These are phyloP conservation scores for Arabis hirsuta DNA, from an alignment of 345 rosid genomes.

Conservation along the genomic window DNA sequence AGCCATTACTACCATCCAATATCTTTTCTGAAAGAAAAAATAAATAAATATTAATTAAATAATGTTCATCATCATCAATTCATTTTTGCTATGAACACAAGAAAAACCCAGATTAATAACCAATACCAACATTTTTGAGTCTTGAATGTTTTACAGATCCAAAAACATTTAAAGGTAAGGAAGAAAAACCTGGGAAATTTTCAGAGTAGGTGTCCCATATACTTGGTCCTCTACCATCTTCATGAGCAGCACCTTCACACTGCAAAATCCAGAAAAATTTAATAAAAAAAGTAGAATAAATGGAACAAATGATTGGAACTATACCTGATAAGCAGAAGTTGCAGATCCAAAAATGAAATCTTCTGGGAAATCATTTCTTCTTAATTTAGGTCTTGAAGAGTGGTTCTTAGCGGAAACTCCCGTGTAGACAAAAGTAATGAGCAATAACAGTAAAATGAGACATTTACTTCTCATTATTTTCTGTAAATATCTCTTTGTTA, in stretches of 20 bases:
- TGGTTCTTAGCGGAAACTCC: conserved; percentile 28
- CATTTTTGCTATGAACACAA: conserved; percentile 11
- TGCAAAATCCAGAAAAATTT: not conserved
- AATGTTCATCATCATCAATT: conserved; percentile 17
- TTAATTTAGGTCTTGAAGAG: conserved; percentile 33
- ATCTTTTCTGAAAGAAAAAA: conserved; percentile 39
- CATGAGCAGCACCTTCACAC: conserved; percentile 56
- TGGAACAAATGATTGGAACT: not conserved
- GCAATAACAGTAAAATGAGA: conserved; percentile 13
- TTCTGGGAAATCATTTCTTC: conserved; percentile 41
- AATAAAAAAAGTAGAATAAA: too few species aligned
- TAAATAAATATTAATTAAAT: not conserved
- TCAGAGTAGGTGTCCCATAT: conserved; percentile 49
- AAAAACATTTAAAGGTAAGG: not conserved
- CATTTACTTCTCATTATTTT: conserved; percentile 27
- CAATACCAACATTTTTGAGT: not conserved
- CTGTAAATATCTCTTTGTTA: not conserved
- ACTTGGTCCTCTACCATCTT: conserved; percentile 56
- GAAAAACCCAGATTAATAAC: conserved; percentile 3
- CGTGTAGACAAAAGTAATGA: conserved; percentile 21
- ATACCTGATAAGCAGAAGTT: conserved; percentile 48
- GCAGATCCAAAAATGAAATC: conserved; percentile 48
- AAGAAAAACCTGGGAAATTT: conserved; percentile 43
- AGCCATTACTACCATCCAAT: conserved; percentile 45
- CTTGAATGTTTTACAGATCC: too few species aligned